Percentiles rank a stretch among this genome's conserved stretches.
Evolutionary conservation across 345 rosid species (phyloP).

Genomic region (Raphanus sativus): DNA sequence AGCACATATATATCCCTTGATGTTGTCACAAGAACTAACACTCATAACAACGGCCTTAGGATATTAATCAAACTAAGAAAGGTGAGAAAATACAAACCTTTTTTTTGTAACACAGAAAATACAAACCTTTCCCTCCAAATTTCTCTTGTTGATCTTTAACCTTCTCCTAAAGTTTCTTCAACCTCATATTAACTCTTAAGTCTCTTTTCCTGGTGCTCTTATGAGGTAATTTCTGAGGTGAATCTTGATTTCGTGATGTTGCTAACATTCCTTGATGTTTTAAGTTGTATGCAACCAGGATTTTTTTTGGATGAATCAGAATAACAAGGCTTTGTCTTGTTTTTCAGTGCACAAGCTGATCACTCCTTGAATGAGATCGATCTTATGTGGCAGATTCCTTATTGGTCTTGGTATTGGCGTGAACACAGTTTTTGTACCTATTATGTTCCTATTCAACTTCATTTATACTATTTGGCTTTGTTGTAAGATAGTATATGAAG

Average conservation of each 20-base stretch:
- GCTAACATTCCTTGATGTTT: neutral
- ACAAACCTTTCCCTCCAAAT: neutral
- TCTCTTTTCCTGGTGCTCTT: conserved; percentile 54
- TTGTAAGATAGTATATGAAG: too few relatives aligned
- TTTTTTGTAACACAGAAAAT: neutral
- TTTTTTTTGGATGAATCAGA: neutral
- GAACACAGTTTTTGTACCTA: conserved; percentile 58
- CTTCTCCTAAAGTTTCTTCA: neutral
- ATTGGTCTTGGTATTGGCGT: conserved; percentile 88
- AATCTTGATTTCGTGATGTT: neutral
- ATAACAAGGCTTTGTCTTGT: conserved; percentile 11
- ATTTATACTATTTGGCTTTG: too few relatives aligned
- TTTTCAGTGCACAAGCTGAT: conserved; percentile 66
- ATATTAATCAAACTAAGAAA: neutral
- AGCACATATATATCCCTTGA: neutral
- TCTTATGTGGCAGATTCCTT: conserved; percentile 73
- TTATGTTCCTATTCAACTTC: too few relatives aligned
- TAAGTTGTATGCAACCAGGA: neutral
- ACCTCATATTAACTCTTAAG: neutral
- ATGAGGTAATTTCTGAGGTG: conserved; percentile 48
- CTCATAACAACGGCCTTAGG: neutral
- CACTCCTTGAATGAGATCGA: conserved; percentile 67
- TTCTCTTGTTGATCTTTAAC: neutral
- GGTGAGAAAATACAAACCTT: neutral
- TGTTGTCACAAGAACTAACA: neutral